Base-by-base conservation (phyloP, 495 filamentous ascomycete species). In the Daldinia loculata region DNA sequence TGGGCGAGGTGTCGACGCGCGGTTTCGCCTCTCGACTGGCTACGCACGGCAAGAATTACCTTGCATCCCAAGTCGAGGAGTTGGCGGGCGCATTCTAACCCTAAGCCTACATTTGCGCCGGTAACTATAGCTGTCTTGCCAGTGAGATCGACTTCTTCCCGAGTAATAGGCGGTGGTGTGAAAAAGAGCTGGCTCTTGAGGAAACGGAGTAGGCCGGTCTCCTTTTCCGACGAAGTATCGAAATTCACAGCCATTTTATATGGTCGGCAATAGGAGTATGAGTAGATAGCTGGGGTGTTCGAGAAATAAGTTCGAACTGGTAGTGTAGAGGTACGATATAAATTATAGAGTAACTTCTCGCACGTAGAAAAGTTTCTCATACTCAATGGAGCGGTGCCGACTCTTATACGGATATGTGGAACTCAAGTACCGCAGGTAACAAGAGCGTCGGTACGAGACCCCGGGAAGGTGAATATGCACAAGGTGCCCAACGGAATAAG, bases 21-120 rank as follows among this genome's bases (percentile, higher is more conserved):
- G 4, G 69, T 70, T 64, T 83, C 75, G 17, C 83, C 86, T 64
- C 84, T 84, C 4, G 75, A n/a, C 51, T 57, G 38, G 26, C 68
- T 77, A 17, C 86, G 81, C n/a, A 86, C 83, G 3, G 80, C 84
- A n/a, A 88, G 80, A 68, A 87, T 85, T 7, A 86, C 70, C 6
- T 75, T 79, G 12, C 63, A 61, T 0, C 76, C 75, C 0, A 85
- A 79, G 6, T 75, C 74, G 4, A 78, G 67, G 38, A 86, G 75
- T 45, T 86, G 82, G 3, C 79, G 78, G 6, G 79, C 78, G 19
- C 77, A 78, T 74, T 86, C 84, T 9, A 81, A 66, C 2, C 85
- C 84, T 1, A 87, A 70, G 14, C 87, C 85, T 8, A 67, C 71
- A 62, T 87, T 89, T 29, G 83, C 75, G 6, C 87, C 86, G 0